Conservation (phyloP, 305 asterid species). For the Caryopteris hybrid region DNA sequence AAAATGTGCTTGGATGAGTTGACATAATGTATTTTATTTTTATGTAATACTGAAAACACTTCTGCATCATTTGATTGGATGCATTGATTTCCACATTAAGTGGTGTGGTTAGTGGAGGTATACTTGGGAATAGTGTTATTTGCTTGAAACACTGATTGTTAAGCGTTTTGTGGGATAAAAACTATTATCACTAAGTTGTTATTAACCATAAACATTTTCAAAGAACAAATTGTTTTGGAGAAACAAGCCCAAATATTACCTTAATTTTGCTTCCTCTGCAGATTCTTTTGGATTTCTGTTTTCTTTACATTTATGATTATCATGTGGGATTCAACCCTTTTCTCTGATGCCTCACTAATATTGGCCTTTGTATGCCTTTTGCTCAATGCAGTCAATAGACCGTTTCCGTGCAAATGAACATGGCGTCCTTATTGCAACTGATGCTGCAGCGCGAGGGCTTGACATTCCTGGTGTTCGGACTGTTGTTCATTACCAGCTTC, state of each 20-base stretch:
- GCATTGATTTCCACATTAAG: neutral
- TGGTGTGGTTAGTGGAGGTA: neutral
- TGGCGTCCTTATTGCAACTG: constrained; percentile 86
- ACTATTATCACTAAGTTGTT: too few species aligned
- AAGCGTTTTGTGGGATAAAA: neutral
- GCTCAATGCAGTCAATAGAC: constrained; percentile 75
- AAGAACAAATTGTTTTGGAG: neutral
- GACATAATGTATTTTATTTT: neutral
- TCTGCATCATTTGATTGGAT: neutral
- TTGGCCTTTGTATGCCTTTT: constrained; percentile 25
- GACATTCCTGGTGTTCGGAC: constrained; percentile 92
- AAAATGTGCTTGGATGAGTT: neutral
- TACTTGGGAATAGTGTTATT: neutral
- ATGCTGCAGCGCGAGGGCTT: constrained; percentile 95
- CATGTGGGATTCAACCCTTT: neutral
- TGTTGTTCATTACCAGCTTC: constrained; percentile 96
- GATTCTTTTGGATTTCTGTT: neutral
- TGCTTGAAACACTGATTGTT: neutral
- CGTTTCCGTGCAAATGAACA: constrained; percentile 78
- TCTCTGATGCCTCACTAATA: constrained; percentile 3
- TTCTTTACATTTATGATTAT: constrained; percentile 5
- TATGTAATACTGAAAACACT: neutral
- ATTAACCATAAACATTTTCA: neutral
- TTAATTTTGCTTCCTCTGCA: neutral
- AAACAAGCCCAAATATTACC: neutral